Evolutionary conservation across 2,329 filamentous ascomycete species (phyloP).

Genomic region (Beauveria sp.): DNA sequence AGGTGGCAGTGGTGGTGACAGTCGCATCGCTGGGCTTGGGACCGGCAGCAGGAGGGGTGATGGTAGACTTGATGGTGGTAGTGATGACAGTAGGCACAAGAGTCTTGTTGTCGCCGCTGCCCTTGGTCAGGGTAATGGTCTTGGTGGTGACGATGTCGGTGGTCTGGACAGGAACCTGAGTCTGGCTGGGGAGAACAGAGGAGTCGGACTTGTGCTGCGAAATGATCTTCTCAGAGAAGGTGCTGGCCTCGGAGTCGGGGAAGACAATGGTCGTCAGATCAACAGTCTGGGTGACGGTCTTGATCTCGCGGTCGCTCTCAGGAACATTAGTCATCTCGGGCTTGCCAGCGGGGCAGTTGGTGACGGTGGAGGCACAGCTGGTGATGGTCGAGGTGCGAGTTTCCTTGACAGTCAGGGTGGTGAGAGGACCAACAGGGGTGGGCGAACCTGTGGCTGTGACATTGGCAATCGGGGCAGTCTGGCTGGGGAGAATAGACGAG

Average conservation of each 20-base stretch:
- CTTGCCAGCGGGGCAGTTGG: slow-evolving; percentile 42
- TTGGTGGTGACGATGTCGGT: slow-evolving; percentile 24
- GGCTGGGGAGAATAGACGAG: slow-evolving; percentile 19
- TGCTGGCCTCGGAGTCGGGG: slow-evolving; percentile 34
- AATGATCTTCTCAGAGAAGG: slow-evolving; percentile 34
- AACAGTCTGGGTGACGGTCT: slow-evolving; percentile 31
- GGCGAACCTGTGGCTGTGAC: neutral
- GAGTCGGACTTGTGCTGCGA: slow-evolving; percentile 19
- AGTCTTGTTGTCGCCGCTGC: slow-evolving; percentile 22
- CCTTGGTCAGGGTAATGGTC: slow-evolving; percentile 28
- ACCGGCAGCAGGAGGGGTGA: slow-evolving; percentile 21
- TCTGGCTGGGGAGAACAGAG: slow-evolving; percentile 24
- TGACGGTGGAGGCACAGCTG: slow-evolving; percentile 49
- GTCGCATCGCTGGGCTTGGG: slow-evolving; percentile 19
- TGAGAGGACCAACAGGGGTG: slow-evolving; percentile 17
- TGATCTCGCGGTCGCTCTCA: slow-evolving; percentile 25
- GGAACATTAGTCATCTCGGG: slow-evolving; percentile 28
- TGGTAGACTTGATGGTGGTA: slow-evolving; percentile 28
- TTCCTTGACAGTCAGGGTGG: slow-evolving; percentile 42
- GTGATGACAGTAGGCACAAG: slow-evolving; percentile 35
- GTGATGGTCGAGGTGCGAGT: slow-evolving; percentile 50
- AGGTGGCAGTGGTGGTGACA: slow-evolving; percentile 31
- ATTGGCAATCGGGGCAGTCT: neutral
- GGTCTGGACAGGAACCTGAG: slow-evolving; percentile 12
- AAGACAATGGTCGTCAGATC: slow-evolving; percentile 35